These are phyloP conservation scores for Salvia sclarea DNA, from an alignment of 305 asterid species.

Conservation along the genomic window DNA sequence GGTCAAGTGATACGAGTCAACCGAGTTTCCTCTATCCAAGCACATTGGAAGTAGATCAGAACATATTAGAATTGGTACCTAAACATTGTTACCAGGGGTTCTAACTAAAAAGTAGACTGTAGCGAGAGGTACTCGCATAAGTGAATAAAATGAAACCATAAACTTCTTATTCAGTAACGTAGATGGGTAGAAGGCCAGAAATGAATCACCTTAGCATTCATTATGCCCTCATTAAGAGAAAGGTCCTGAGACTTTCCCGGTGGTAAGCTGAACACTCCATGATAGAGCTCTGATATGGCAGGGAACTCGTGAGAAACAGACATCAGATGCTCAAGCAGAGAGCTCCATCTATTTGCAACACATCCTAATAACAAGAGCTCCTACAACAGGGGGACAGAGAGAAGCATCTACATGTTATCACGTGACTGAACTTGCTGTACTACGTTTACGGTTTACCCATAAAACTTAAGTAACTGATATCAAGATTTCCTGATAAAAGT, in stretches of 20 bases:
- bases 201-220: constrained; percentile 51
- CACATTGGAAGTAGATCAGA: background rate
- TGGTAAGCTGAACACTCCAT: constrained; percentile 51
- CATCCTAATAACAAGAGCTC: constrained; percentile 72
- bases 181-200: constrained; percentile 19
- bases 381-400: constrained; percentile 33
- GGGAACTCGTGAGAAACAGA: constrained; percentile 49
- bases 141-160: too few species aligned
- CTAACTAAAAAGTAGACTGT: constrained; percentile 18
- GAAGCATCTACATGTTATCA: constrained; percentile 3
- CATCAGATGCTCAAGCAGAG: constrained; percentile 51
- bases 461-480: too few species aligned
- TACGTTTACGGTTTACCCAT: background rate
- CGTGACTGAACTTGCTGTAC: background rate
- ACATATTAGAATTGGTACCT: background rate
- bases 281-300: constrained; percentile 48
- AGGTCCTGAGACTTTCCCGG: constrained; percentile 36
- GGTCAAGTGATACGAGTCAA: background rate
- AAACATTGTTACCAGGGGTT: background rate
- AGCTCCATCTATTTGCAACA: constrained; percentile 60
- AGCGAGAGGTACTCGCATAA: constrained; percentile 21
- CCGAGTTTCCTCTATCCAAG: constrained; percentile 9
- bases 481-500: too few species aligned
- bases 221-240: constrained; percentile 40
- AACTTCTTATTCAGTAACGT: constrained; percentile 1